These are phyloP conservation scores for Picochlorum sp. DNA, from an alignment of 139 green algal genomes.

Conservation along the genomic window DNA sequence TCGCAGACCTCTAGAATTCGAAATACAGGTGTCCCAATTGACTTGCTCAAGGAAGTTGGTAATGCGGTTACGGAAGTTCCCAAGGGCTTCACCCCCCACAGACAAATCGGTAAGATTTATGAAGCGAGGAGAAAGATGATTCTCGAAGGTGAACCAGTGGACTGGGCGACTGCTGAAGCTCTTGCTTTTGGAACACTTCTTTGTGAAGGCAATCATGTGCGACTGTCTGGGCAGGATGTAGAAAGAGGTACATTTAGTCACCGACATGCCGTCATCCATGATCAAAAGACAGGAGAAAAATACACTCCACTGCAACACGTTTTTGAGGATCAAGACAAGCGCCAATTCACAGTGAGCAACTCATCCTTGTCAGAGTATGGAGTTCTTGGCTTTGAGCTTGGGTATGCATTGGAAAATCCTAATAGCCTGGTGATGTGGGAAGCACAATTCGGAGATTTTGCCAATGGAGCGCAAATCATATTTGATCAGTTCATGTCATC, in stretches of 20 bases:
- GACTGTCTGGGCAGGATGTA: slow-evolving; percentile 93
- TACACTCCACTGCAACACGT: slow-evolving; percentile 80
- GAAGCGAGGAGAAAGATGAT: slow-evolving; percentile 72
- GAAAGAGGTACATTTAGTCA: slow-evolving; percentile 96
- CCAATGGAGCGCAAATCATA: slow-evolving; percentile 90
- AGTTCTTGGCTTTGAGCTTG: slow-evolving; percentile 96
- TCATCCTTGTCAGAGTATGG: slow-evolving; percentile 86
- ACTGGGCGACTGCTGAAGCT: slow-evolving; percentile 92
- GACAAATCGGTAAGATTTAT: slow-evolving; percentile 86
- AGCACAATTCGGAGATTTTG: slow-evolving; percentile 98
- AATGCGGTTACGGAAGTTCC: slow-evolving; percentile 75
- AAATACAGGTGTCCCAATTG: slow-evolving; percentile 75
- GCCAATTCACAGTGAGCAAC: slow-evolving; percentile 72
- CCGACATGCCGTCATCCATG: slow-evolving; percentile 82
- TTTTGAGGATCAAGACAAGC: slow-evolving; percentile 56
- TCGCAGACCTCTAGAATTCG: slow-evolving; percentile 80
- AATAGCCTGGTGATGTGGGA: slow-evolving; percentile 95
- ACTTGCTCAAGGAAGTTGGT: slow-evolving; percentile 62
- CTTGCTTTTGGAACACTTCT: slow-evolving; percentile 92
- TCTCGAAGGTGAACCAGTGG: slow-evolving; percentile 55
- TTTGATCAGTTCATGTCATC: slow-evolving; percentile 94
- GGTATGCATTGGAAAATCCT: slow-evolving; percentile 94
- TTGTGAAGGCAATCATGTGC: slow-evolving; percentile 93
- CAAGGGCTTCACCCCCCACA: slow-evolving; percentile 71
- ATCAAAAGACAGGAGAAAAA: slow-evolving; percentile 52